Evolutionary conservation across 805 yeast species (phyloP).

Genomic region (Candida nanaspora): DNA sequence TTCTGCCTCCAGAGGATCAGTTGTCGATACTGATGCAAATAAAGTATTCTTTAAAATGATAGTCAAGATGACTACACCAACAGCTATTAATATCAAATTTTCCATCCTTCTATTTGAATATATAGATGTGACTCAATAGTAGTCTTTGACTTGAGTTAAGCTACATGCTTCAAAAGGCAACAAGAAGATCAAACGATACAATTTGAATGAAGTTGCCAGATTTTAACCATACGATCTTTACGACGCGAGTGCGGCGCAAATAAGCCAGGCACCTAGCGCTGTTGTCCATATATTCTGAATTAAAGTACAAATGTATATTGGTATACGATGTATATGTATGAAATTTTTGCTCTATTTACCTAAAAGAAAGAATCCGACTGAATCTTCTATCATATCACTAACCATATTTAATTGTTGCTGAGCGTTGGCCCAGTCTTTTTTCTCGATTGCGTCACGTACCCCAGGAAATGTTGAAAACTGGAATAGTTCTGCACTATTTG

Average conservation of each 20-base stretch:
- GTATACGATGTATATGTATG: neutral
- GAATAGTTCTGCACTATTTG: conserved; percentile 22
- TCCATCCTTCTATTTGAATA: conserved; percentile 20
- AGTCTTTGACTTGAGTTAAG: no score
- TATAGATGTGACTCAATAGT: no score
- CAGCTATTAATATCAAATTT: conserved; percentile 15
- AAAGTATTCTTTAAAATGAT: conserved; percentile 15
- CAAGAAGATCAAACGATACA: no score
- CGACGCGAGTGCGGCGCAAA: no score
- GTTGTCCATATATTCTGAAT: no score
- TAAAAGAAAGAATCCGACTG: conserved; percentile 12
- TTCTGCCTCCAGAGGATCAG: conserved; percentile 14
- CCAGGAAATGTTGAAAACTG: conserved; percentile 69
- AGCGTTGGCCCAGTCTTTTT: conserved; percentile 43
- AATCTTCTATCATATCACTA: conserved; percentile 26
- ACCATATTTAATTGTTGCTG: conserved; percentile 44
- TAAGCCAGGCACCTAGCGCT: no score
- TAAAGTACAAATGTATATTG: no score
- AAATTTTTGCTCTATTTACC: neutral
- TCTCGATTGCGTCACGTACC: conserved; percentile 58
- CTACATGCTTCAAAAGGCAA: no score
- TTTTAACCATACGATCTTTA: no score
- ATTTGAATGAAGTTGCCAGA: no score
- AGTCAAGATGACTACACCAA: conserved; percentile 15
- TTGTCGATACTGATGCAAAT: conserved; percentile 13